Base-by-base conservation (phyloP, 352 stramenopile species). In the Phytophthora constricta region DNA sequence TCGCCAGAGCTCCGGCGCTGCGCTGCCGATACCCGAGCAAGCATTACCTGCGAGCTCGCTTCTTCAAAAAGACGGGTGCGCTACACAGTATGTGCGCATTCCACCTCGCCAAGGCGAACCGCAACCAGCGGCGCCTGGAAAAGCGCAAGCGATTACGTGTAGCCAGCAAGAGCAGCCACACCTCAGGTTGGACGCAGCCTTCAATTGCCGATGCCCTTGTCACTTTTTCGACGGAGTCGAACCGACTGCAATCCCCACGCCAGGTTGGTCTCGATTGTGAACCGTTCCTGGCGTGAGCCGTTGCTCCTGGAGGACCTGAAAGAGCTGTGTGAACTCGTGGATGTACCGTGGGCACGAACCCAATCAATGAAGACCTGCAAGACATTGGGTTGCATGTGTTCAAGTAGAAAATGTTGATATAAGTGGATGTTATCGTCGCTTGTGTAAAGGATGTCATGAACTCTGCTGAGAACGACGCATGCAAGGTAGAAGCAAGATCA, bases 61-160 rank as follows among this genome's bases (percentile, higher is more conserved):
- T 78, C 14, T 43, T 82, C 55, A 89, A 91, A 72, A 80, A 74
- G 50, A 87, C 85, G 26, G 80, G 83, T 25, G 74, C 79, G 42
- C 64, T 89, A 10, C 83, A 91, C 61, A 79, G 70, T 19, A 73
- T 89, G 41, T 91, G 83, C 53, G 74, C 85, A 22, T 74, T 83
- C 43, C 83, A 91, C 58, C 78, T 80, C 39, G 58, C 66, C 39
- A 84, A 80, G 53, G 83, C 83, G 37, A 91, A 89, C 56, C 67
- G 76, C 22, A 84, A 83, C 57, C 80, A 91, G 46, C 72, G 80
- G 14, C 74, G 80, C 14, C 54, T 78, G 23, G 83, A 84, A 58
- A 80, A 80, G 49, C 71, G 71, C 42, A 70, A 77, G 56, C 62
- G 67, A 10, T 45, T 81, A 49, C 65, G 66, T 0, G 22, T 65